These are phyloP conservation scores for Phytophthora tentaculata DNA, from an alignment of 352 stramenopile species.

Conservation along the genomic window DNA sequence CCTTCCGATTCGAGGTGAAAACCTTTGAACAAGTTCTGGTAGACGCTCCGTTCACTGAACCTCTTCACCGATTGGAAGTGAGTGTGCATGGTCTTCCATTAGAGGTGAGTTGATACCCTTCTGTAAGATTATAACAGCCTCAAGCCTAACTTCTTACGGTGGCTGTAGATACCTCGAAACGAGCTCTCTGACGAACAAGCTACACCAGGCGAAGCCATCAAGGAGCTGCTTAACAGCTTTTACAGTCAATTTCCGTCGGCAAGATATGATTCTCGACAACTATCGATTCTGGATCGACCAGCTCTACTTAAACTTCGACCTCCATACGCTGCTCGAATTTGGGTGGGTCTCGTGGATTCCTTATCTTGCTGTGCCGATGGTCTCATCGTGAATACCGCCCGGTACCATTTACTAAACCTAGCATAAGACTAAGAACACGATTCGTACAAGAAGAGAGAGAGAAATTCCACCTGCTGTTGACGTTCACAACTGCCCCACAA, in stretches of 20 bases:
- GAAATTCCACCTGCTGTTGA: no score
- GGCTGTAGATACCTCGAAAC: constrained; percentile 21
- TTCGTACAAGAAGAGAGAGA: no score
- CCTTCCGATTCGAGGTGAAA: constrained; percentile 36
- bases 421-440: no score
- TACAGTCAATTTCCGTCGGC: constrained; percentile 33
- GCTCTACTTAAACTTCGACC: constrained; percentile 30
- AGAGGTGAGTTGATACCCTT: constrained; percentile 29
- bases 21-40: constrained; percentile 40
- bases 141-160: no score
- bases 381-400: constrained; percentile 50
- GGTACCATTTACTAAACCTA: no score
- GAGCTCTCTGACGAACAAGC: constrained; percentile 18
- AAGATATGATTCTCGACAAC: constrained; percentile 13
- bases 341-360: constrained; percentile 29
- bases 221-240: constrained; percentile 25
- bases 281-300: constrained; percentile 22
- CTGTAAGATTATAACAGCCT: no score
- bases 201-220: constrained; percentile 7
- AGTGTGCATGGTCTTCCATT: constrained; percentile 33
- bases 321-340: constrained; percentile 33
- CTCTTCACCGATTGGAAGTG: constrained; percentile 40
- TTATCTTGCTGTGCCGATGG: constrained; percentile 43
- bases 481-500: no score
- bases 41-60: constrained; percentile 24